phyloP scores from a whole-genome alignment of 768 basidiomycete genomes.

The Mycena belliarum region DNA sequence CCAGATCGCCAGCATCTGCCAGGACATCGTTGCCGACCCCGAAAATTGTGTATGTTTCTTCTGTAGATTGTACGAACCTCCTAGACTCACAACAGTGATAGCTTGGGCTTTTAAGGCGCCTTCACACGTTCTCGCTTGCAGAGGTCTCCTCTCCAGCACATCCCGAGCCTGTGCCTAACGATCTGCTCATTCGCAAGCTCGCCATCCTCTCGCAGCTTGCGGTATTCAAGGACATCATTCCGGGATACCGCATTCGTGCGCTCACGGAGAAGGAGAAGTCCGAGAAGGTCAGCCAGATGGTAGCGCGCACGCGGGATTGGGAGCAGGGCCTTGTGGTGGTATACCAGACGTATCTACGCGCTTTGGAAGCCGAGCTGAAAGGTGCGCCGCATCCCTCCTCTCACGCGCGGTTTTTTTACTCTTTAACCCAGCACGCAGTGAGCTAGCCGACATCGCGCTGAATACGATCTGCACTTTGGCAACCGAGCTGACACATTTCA shows the following conservation, averaged over 20 bases:
- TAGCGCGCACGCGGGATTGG: constrained; percentile 87
- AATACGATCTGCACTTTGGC: constrained; percentile 88
- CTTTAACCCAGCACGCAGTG: constrained; percentile 55
- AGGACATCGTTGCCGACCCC: constrained; percentile 92
- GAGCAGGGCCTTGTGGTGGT: constrained; percentile 89
- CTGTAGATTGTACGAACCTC: neutral
- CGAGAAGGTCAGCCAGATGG: constrained; percentile 94
- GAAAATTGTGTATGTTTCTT: constrained; percentile 82
- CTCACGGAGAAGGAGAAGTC: constrained; percentile 89
- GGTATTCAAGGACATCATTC: constrained; percentile 94
- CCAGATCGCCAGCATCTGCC: constrained; percentile 90
- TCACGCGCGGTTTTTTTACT: constrained; percentile 14
- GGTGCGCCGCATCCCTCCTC: constrained; percentile 41
- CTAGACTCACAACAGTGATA: constrained; percentile 32
- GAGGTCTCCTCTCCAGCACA: constrained; percentile 70
- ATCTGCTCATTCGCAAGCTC: constrained; percentile 80
- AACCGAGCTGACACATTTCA: constrained; percentile 89
- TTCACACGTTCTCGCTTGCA: constrained; percentile 86
- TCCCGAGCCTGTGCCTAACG: constrained; percentile 73
- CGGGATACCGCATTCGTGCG: constrained; percentile 91
- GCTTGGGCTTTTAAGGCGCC: constrained; percentile 85
- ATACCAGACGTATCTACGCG: constrained; percentile 87
- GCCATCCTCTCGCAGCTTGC: constrained; percentile 89
- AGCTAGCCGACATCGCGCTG: constrained; percentile 68
- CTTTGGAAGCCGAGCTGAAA: constrained; percentile 86